Conservation (phyloP, 2,329 filamentous ascomycete genomes). For the Colletotrichum tamarilloi region DNA sequence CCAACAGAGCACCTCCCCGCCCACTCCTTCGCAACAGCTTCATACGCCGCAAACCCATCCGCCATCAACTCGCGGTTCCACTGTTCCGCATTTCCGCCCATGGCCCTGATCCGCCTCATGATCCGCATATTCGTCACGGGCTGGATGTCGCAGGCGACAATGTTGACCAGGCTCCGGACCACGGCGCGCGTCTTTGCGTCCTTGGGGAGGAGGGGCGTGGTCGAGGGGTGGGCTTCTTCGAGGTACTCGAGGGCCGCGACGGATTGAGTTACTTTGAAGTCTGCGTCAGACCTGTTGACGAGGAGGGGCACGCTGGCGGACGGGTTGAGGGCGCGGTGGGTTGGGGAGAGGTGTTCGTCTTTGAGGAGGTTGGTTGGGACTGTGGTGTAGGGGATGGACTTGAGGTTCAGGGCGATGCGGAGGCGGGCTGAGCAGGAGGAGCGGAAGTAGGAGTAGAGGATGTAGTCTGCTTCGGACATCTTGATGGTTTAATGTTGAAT, state of each 20-base stretch:
- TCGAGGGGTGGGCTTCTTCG: constrained; percentile 62
- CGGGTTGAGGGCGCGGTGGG: constrained; percentile 63
- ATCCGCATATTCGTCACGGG: constrained; percentile 69
- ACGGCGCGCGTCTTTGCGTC: constrained; percentile 56
- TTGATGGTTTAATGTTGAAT: neutral
- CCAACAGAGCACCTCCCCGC: constrained; percentile 67
- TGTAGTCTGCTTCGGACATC: constrained; percentile 42
- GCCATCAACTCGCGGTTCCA: constrained; percentile 65
- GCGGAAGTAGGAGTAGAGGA: constrained; percentile 70
- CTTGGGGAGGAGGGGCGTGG: constrained; percentile 58
- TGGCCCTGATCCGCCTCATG: constrained; percentile 57
- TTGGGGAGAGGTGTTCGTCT: constrained; percentile 57
- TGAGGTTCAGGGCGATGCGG: constrained; percentile 68
- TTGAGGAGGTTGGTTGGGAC: constrained; percentile 65
- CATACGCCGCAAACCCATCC: constrained; percentile 67
- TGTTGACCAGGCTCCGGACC: constrained; percentile 63
- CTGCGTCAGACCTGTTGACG: constrained; percentile 45
- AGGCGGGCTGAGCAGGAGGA: constrained; percentile 72
- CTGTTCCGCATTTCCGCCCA: constrained; percentile 54
- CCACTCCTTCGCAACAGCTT: constrained; percentile 50
- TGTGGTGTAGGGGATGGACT: constrained; percentile 59
- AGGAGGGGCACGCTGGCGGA: constrained; percentile 66
- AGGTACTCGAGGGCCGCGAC: constrained; percentile 71
- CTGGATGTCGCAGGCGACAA: constrained; percentile 69
- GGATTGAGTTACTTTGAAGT: constrained; percentile 64